Evolutionary conservation across 352 stramenopile species (phyloP).

Genomic region (Blastocystis sp.): DNA sequence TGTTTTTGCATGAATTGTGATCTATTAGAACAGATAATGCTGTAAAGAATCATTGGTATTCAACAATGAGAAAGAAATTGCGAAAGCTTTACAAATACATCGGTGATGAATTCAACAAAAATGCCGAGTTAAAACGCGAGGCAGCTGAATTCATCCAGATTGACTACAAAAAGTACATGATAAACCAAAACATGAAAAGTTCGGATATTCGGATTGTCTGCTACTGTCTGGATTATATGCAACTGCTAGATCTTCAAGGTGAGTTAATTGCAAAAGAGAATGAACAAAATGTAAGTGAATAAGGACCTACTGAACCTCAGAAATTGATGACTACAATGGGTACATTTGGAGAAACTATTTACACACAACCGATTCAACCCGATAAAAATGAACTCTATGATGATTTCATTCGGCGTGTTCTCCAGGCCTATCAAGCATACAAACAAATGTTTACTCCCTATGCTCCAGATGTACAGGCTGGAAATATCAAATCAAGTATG

Average conservation of each 20-base stretch:
- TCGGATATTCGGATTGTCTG: constrained; percentile 44
- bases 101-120: constrained; percentile 59
- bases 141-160: constrained; percentile 39
- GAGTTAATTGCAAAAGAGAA: constrained; percentile 15
- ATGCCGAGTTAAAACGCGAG: constrained; percentile 22
- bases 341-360: neutral
- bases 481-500: constrained; percentile 37
- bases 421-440: constrained; percentile 14
- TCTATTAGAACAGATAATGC: constrained; percentile 66
- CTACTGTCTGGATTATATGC: constrained; percentile 51
- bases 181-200: constrained; percentile 33
- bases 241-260: constrained; percentile 16
- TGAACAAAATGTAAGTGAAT: neutral
- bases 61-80: constrained; percentile 65
- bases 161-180: constrained; percentile 59
- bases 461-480: constrained; percentile 24
- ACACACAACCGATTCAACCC: neutral
- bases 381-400: constrained; percentile 41
- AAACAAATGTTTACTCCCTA: constrained; percentile 47
- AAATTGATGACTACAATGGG: neutral
- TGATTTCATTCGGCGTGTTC: constrained; percentile 47
- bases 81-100: constrained; percentile 64
- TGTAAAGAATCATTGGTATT: constrained; percentile 68
- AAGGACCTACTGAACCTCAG: neutral
- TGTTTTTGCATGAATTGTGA: too few relatives aligned